Base-by-base conservation (phyloP, 108 stramenopile species). In the Fragilaria crotonensis region DNA sequence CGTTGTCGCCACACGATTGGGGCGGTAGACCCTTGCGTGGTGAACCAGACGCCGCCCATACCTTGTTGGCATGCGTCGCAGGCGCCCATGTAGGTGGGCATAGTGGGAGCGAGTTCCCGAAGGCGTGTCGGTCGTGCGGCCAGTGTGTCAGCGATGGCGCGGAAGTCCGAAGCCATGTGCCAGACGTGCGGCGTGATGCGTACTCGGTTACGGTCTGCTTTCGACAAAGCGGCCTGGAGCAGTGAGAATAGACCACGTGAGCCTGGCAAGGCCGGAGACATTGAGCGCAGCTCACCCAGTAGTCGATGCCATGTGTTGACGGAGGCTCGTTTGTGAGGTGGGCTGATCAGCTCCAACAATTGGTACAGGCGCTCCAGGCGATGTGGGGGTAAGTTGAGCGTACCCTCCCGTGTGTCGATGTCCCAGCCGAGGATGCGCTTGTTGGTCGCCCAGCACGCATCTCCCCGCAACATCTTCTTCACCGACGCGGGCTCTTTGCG, bases 51-150 rank as follows among this genome's bases (percentile, higher is more conserved):
- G n/a, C n/a, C n/a, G n/a, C n/a, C n/a, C n/a, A n/a, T n/a, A n/a
- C 68, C 77, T 18, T 61, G 69, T 2, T 52, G 48, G 0, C 77
- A 72, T 1, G 2, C 2, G 4, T 69, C 69, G 0, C 69, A 62
- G 0, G 72, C 77, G 63, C 73, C 72, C 33, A 66, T 64, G 19
- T 64, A 33, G 2, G 69, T 72, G 26, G 57, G 47, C 0, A 63
- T 57, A 7, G 45, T 27, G 0, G 72, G 76, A 32, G 26, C 47
- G 17, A 79, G 25, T 62, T 79, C 78, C 1, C 62, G 54, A 22
- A 79, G 52, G 14, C 66, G 62, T 0, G 73, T 79, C 0, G 73
- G 73, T 0, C 64, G 54, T 11, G 60, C 41, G 14, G 9, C 14
- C 14, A 44, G 41, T 9, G 14, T 44, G 41, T 9, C 9, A 44